phyloP scores from a whole-genome alignment of 2,329 filamentous ascomycete species.

The Penicillium sp. region DNA sequence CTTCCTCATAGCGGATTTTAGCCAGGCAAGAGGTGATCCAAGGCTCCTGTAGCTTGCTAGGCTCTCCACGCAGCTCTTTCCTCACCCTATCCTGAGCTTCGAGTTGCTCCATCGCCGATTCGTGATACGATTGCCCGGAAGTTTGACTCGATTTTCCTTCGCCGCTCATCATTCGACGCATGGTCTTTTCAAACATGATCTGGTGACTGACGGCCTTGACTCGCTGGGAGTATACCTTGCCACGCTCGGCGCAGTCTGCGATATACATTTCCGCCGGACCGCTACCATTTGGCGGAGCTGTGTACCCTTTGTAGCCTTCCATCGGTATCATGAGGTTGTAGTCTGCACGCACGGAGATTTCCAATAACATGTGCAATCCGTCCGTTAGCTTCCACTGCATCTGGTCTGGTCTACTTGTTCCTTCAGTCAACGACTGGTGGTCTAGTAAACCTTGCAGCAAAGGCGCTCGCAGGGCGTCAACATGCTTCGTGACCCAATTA shows the following conservation, averaged over 20 bases:
- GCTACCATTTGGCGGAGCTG: not conserved
- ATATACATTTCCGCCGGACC: not conserved
- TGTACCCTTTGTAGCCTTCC: not conserved
- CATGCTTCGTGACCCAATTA: not conserved
- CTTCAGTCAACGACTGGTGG: not conserved
- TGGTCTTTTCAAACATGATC: not conserved
- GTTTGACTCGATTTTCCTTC: not conserved
- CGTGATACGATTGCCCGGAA: not conserved
- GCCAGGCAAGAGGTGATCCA: not conserved
- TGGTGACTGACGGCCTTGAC: not conserved
- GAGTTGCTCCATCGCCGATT: not conserved
- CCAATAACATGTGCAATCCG: not conserved
- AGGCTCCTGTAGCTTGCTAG: not conserved
- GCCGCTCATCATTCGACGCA: not conserved
- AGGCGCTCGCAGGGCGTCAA: not conserved
- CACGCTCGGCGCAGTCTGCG: not conserved
- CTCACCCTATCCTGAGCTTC: not conserved
- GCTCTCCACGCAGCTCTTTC: not conserved
- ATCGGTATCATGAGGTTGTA: not conserved
- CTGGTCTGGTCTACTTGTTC: not conserved
- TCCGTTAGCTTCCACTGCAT: not conserved
- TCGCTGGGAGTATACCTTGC: not conserved
- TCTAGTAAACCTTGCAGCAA: not conserved
- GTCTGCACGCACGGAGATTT: not conserved
- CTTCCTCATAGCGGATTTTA: not conserved